Evolutionary conservation across 179 eudicot species (phyloP).

Genomic region (Beta macrorhiza): DNA sequence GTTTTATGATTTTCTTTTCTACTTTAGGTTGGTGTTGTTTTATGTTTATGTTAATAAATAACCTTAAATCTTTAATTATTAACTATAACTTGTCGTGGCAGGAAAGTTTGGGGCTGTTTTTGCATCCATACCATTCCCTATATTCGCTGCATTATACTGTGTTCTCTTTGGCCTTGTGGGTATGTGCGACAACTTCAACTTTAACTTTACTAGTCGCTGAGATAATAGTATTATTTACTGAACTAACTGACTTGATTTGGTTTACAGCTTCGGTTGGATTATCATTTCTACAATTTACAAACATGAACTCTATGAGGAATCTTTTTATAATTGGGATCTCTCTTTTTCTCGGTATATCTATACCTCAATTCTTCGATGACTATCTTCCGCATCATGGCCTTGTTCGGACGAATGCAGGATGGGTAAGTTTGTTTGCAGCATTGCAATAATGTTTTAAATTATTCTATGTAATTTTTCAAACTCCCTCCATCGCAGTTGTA

Average conservation of each 20-base stretch:
- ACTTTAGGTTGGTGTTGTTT: constrained; percentile 58
- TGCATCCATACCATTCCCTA: constrained; percentile 95
- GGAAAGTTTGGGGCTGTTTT: constrained; percentile 99
- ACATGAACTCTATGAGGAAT: constrained; percentile 98
- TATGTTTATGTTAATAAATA: not conserved
- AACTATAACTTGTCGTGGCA: constrained; percentile 35
- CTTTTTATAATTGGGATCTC: constrained; percentile 86
- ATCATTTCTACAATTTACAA: constrained; percentile 94
- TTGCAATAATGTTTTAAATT: not conserved
- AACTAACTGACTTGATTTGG: not conserved
- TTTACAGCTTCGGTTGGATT: constrained; percentile 92
- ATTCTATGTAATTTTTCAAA: too few species aligned
- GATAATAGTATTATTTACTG: not conserved
- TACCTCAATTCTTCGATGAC: constrained; percentile 77
- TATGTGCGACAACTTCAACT: constrained; percentile 35
- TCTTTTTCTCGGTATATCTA: constrained; percentile 89
- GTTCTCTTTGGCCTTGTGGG: constrained; percentile 93
- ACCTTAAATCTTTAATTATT: not conserved
- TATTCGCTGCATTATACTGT: constrained; percentile 86
- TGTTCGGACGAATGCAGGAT: constrained; percentile 89
- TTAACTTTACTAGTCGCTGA: not conserved
- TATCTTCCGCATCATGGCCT: constrained; percentile 66
- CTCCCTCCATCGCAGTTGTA: too few species aligned
- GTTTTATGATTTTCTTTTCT: constrained; percentile 95
- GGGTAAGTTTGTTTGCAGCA: constrained; percentile 50